Percentiles rank a stretch among this genome's conserved stretches.
Evolutionary conservation across 2,329 filamentous ascomycete species (phyloP).

Genomic region (Neopestalotiopsis sp.): DNA sequence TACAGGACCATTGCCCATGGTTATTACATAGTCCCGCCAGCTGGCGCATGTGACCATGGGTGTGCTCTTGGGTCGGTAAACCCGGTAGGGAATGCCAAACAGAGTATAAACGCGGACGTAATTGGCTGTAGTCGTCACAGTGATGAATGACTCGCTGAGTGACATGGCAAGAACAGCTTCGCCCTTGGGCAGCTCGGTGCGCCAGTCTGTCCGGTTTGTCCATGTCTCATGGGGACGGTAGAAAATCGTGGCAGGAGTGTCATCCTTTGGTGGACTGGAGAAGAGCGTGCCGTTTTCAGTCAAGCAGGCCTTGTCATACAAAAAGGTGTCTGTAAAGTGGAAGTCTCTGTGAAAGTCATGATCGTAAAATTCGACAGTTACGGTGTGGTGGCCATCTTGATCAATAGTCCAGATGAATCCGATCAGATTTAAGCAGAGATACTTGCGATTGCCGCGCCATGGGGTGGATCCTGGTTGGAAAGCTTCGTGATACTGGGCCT

Average conservation of each 20-base stretch:
- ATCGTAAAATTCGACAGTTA: conserved; percentile 98
- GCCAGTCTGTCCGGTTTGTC: conserved; percentile 90
- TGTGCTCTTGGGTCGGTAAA: conserved; percentile 89
- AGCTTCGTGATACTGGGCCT: conserved; percentile 76
- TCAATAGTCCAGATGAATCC: conserved; percentile 98
- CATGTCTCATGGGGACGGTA: conserved; percentile 97
- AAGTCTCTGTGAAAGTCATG: conserved; percentile 91
- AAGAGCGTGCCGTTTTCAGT: conserved; percentile 86
- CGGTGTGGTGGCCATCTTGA: conserved; percentile 89
- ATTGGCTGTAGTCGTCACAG: conserved; percentile 83
- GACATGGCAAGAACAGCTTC: conserved; percentile 89
- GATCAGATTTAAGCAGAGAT: conserved; percentile 90
- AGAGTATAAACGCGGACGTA: conserved; percentile 94
- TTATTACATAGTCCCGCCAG: conserved; percentile 96
- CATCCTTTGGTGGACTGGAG: conserved; percentile 74
- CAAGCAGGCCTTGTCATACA: conserved; percentile 95
- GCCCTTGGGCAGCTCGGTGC: conserved; percentile 83
- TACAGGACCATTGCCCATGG: conserved; percentile 89
- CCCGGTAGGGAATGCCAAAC: conserved; percentile 85
- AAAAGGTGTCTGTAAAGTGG: conserved; percentile 94
- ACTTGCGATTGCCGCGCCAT: conserved; percentile 92
- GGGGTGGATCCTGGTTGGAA: conserved; percentile 96
- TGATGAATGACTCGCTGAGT: conserved; percentile 87
- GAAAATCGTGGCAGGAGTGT: conserved; percentile 79
- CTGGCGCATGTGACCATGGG: conserved; percentile 92